These are phyloP conservation scores for Podosphaera leucotricha DNA, from an alignment of 2,329 filamentous ascomycete genomes.

Conservation along the genomic window DNA sequence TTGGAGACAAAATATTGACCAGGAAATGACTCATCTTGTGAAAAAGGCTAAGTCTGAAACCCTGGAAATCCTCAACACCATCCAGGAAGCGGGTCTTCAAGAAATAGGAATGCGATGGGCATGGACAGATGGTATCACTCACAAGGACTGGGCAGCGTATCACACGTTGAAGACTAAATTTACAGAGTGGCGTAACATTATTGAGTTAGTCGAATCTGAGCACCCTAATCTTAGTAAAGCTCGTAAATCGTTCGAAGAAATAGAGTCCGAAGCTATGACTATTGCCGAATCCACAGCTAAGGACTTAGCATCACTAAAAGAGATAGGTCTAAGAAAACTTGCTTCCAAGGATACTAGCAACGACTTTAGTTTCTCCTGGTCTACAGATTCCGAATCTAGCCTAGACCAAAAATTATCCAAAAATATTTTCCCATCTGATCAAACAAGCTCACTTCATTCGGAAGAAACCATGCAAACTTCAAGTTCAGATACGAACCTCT, in stretches of 20 bases:
- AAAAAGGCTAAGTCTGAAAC: conserved; percentile 36
- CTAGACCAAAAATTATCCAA: neutral
- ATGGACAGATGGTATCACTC: conserved; percentile 84
- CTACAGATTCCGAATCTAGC: neutral
- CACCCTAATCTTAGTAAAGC: conserved; percentile 49
- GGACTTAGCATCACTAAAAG: conserved; percentile 59
- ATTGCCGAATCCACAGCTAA: conserved; percentile 56
- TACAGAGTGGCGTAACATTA: conserved; percentile 61
- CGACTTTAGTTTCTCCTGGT: conserved; percentile 32
- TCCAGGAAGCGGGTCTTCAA: conserved; percentile 44
- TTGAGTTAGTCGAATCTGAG: conserved; percentile 50
- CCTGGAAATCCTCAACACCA: conserved; percentile 41
- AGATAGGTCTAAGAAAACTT: conserved; percentile 69
- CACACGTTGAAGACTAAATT: conserved; percentile 68
- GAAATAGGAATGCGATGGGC: conserved; percentile 65
- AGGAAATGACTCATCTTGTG: conserved; percentile 31
- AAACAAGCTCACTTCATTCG: neutral
- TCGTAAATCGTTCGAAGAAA: conserved; percentile 38
- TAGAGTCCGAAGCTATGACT: conserved; percentile 62
- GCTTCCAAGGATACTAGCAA: conserved; percentile 47
- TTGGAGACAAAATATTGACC: conserved; percentile 36
- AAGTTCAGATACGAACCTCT: neutral
- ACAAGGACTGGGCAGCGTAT: conserved; percentile 94
- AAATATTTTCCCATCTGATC: neutral
- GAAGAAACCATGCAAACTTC: neutral